Percentiles rank a stretch among this genome's conserved stretches.
phyloP scores from a whole-genome alignment of 257 asterid genomes.

The Eustoma russellianum region DNA sequence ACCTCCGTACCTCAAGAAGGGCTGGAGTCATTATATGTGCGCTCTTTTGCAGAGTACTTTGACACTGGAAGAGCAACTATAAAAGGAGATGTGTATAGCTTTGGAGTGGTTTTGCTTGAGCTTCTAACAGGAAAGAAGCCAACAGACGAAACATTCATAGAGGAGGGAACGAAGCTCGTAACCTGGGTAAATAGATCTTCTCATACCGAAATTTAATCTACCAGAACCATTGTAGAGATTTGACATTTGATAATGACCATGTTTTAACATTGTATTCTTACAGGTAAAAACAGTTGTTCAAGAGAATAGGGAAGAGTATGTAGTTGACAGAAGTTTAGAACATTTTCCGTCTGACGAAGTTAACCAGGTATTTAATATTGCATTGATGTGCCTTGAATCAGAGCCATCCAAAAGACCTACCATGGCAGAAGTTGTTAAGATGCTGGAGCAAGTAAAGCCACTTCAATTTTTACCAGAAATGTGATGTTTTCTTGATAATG shows the following conservation, averaged over 20 bases:
- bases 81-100: slow-evolving; percentile 91
- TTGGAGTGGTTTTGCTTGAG: slow-evolving; percentile 82
- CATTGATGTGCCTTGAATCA: slow-evolving; percentile 62
- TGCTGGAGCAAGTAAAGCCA: slow-evolving; percentile 49
- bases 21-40: not conserved
- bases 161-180: slow-evolving; percentile 90
- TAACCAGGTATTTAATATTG: slow-evolving; percentile 46
- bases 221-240: not conserved
- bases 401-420: slow-evolving; percentile 75
- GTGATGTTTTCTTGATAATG: no score
- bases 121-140: slow-evolving; percentile 81
- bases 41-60: slow-evolving; percentile 56
- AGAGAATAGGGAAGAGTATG: slow-evolving; percentile 67
- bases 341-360: slow-evolving; percentile 43
- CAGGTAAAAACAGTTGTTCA: slow-evolving; percentile 84
- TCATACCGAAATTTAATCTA: not conserved
- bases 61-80: slow-evolving; percentile 86
- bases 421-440: slow-evolving; percentile 67
- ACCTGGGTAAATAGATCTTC: slow-evolving; percentile 54
- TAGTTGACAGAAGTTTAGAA: slow-evolving; percentile 38
- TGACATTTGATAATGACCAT: not conserved
- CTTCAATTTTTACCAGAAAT: no score
- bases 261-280: slow-evolving; percentile 7
- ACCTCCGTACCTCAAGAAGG: no score
- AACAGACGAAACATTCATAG: slow-evolving; percentile 64